Evolutionary conservation across 2,329 filamentous ascomycete species (phyloP).

Genomic region (Trichoderma brevicompactum): DNA sequence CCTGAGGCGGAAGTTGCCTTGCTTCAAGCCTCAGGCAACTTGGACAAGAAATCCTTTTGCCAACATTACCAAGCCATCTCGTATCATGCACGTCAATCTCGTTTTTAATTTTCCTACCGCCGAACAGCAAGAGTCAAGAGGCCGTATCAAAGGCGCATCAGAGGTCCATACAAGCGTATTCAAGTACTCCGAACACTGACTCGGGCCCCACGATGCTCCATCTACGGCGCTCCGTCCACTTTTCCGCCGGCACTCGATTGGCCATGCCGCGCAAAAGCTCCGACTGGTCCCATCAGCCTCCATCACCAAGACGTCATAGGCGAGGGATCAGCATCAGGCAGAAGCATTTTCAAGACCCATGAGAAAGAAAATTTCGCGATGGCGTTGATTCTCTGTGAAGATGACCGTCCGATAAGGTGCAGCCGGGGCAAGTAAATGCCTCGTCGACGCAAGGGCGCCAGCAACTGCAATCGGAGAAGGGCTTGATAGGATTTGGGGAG

Average conservation of each 20-base stretch:
- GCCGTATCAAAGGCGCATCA: background rate
- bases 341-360: conserved; percentile 25
- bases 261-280: conserved; percentile 5
- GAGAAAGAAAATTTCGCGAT: background rate
- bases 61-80: too few relatives aligned
- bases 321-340: conserved; percentile 27
- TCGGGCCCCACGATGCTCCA: conserved; percentile 22
- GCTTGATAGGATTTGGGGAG: background rate
- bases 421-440: conserved; percentile 7
- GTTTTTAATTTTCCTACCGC: background rate
- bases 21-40: too few relatives aligned
- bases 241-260: conserved; percentile 16
- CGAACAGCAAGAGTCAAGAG: background rate
- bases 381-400: background rate
- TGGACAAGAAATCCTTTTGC: too few relatives aligned
- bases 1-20: too few relatives aligned
- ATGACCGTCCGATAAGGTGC: conserved; percentile 9
- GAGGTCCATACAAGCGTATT: background rate
- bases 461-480: background rate
- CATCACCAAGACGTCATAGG: conserved; percentile 27
- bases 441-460: conserved; percentile 15
- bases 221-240: conserved; percentile 6
- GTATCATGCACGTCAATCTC: too few relatives aligned
- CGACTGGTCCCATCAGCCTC: conserved; percentile 22
- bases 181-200: background rate